Base-by-base conservation (phyloP, 768 basidiomycete genomes). In the Suillus weaverae region DNA sequence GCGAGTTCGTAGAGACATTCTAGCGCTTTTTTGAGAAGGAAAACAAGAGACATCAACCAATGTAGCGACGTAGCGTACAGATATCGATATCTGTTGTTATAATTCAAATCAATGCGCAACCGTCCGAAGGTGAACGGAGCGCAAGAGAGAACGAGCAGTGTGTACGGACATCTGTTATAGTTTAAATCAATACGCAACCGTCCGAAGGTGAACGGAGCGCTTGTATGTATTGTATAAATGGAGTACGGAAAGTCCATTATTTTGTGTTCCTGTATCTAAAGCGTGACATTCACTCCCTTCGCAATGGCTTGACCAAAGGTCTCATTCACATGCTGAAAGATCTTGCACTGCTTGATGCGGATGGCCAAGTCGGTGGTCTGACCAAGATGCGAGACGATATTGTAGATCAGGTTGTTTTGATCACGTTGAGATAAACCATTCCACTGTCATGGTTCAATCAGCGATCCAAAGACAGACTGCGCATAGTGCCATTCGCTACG, bases 361-460 rank as follows among this genome's bases (percentile, higher is more conserved):
- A 80, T 75, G 22, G 38, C 62, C 61, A 61, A 61, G 61, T 73
- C 71, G 11, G 72, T 72, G 0, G 70, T 79, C n/a, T 65, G 67
- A 9, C 79, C 78, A 56, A 81, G 74, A 65, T 80, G 79, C 36
- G 72, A 78, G 54, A 80, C 70, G 26, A 78, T 70, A 64, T 81
- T 81, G 67, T 60, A 72, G 57, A 81, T 72, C 41, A 81, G 62
- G 68, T 80, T 73, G 38, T 75, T 70, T 64, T 80, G 70, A 67
- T 80, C 79, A 9, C 65, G 69, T 53, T 70, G 62, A 14, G 79
- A 77, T 38, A 80, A 73, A 59, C 70, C 61, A 46, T 68, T 70
- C 80, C 80, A 81, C 71, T 71, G 20, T 51, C 22, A 32, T 33
- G 2, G 13, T 18, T 16, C 7, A 5, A 50, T 16, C 59, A 53